A percentile compares a stretch with the other conserved stretches of the same genome.
Evolutionary conservation across 2,329 filamentous ascomycete genomes (phyloP).

Genomic region (Colletotrichum zoysiae): DNA sequence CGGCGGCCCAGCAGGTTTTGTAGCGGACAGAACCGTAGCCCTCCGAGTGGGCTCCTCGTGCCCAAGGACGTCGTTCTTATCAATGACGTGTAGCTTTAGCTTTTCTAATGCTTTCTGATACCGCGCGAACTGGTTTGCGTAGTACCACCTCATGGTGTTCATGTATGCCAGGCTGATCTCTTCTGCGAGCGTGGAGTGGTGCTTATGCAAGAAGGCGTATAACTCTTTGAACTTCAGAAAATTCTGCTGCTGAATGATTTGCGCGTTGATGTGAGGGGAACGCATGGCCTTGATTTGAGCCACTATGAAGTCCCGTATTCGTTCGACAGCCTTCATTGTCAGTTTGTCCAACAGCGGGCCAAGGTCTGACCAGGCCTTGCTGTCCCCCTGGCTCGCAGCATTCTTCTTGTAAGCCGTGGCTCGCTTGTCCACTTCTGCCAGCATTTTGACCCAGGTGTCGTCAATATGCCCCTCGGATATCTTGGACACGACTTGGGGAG

Average conservation of each 20-base stretch:
- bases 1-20: conserved; percentile 66
- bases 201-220: conserved; percentile 84
- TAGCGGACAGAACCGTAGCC: conserved; percentile 67
- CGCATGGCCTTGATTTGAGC: conserved; percentile 93
- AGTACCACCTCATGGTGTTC: conserved; percentile 99
- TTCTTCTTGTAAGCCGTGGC: conserved; percentile 78
- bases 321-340: conserved; percentile 84
- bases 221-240: conserved; percentile 91
- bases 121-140: conserved; percentile 88
- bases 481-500: conserved; percentile 84
- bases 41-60: conserved; percentile 80
- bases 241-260: conserved; percentile 94
- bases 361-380: conserved; percentile 86
- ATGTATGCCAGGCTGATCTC: conserved; percentile 95
- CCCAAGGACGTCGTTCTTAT: conserved; percentile 86
- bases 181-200: conserved; percentile 85
- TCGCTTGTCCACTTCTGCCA: conserved; percentile 87
- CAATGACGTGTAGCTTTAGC: conserved; percentile 84
- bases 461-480: conserved; percentile 92
- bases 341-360: conserved; percentile 88
- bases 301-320: conserved; percentile 94
- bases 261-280: conserved; percentile 96
- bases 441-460: conserved; percentile 85
- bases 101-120: conserved; percentile 88
- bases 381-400: conserved; percentile 68